These are phyloP conservation scores for Linderina pennispora DNA, from an alignment of 192 early-diverging fungal genomes.

Conservation along the genomic window DNA sequence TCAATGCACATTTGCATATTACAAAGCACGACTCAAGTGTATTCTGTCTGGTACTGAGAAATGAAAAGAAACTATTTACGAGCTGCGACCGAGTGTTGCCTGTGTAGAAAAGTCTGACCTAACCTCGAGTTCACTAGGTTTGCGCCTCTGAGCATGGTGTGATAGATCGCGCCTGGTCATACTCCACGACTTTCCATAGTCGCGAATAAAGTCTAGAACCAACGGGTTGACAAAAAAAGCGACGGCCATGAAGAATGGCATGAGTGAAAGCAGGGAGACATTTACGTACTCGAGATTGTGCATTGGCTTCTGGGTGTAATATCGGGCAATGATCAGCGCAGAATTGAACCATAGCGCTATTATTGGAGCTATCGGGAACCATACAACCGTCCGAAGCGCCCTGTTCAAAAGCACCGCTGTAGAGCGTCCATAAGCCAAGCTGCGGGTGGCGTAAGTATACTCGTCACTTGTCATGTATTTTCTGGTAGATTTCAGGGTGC, in stretches of 20 bases:
- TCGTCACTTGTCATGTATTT: not conserved
- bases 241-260: not conserved
- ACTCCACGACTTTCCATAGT: no score
- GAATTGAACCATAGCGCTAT: not conserved
- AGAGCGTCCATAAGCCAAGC: no score
- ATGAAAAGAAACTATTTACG: no score
- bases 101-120: no score
- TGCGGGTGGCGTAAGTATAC: not conserved
- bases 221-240: not conserved
- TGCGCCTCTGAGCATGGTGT: no score
- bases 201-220: not conserved
- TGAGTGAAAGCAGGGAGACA: not conserved
- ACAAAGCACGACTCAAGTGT: no score
- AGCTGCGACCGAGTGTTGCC: no score
- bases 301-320: not conserved
- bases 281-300: not conserved
- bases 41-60: no score
- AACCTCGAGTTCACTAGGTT: no score
- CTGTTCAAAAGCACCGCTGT: not conserved
- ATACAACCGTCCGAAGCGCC: not conserved
- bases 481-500: not conserved
- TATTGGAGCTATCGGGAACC: not conserved
- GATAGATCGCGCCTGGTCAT: no score
- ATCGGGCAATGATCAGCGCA: not conserved
- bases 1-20: no score